Evolutionary conservation across 441 rosid species (phyloP).

Genomic region (Pelargonium myrrhifolium): DNA sequence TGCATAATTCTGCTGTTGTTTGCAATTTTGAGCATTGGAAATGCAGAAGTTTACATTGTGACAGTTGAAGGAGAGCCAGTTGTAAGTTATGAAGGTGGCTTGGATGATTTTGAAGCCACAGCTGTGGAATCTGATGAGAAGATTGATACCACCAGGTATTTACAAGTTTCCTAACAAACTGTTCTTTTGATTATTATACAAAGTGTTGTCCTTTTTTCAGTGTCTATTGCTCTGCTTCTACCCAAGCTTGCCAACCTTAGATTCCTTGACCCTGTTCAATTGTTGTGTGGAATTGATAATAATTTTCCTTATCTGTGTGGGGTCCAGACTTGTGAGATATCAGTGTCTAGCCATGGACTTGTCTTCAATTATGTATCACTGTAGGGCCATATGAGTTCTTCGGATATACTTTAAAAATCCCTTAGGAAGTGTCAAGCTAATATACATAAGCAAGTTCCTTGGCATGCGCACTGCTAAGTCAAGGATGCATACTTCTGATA

Average conservation of each 20-base stretch:
- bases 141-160: constrained; percentile 68
- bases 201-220: too few species aligned
- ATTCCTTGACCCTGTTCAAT: too few species aligned
- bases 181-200: constrained; percentile 1
- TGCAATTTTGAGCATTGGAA: constrained; percentile 31
- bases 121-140: constrained; percentile 75
- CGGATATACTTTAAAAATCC: background rate
- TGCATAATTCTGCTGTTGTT: constrained; percentile 28
- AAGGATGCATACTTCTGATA: background rate
- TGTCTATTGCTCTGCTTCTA: too few species aligned
- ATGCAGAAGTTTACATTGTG: constrained; percentile 75
- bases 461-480: background rate
- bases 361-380: background rate
- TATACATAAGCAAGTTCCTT: background rate
- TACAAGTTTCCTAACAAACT: constrained; percentile 7
- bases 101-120: constrained; percentile 80
- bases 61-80: constrained; percentile 90
- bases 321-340: background rate
- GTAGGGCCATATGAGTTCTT: background rate
- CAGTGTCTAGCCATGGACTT: background rate
- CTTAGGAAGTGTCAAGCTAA: background rate
- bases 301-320: too few species aligned
- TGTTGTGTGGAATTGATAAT: too few species aligned
- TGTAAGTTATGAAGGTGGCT: constrained; percentile 76
- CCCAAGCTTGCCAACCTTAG: too few species aligned